Base-by-base conservation (phyloP, 306 rosid genomes). In the Gastrolobium villosum region DNA sequence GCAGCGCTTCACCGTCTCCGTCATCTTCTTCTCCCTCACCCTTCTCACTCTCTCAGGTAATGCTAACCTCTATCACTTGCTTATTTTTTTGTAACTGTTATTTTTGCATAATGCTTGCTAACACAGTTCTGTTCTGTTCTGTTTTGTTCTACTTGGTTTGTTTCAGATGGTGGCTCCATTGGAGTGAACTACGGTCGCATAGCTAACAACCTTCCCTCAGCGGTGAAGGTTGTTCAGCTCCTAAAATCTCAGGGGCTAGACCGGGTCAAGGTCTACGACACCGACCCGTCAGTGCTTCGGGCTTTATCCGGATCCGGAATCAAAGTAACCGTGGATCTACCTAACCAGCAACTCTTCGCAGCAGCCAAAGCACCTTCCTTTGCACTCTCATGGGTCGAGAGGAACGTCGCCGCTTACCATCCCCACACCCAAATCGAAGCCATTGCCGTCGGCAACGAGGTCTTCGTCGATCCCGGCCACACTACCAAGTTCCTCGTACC, bases 371-470 rank as follows among this genome's bases (percentile, higher is more conserved):
- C 84, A 0, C 86, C 83, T 11, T 83, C 98, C 5, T 96, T 87
- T 34, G 99, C 99, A 6, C 50, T 70, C 77, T 10, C 86, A 26
- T 96, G 99, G 99, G 92, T 96, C 49, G 72, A 93, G 69, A 80
- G 72, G 8, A 96, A 96, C 77, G 90, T 96, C 52, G 91, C 81
- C 2, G 94, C 90, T 0, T 96, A 89, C 85, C 70, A 90, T 74
- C 98, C 99, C 0, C 76, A 83, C 48, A 93, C 99, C 5, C 88
- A 85, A 73, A 93, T 96, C 82, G 99, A 96, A 82, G 88, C 97
- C 92, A 90, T 96, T 59, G 99, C 98, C 4, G 99, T 96, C 0
- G 99, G 99, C 0, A 96, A 96, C 44, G 99, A 96, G 67, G 99
- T 96, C 5, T 96, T 96, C 67, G 99, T 90, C 3, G 99, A 96